A percentile compares a stretch with the other conserved stretches of the same genome.
phyloP scores from a whole-genome alignment of 2,329 filamentous ascomycete genomes.

The Arthrobotrys megalospora region DNA sequence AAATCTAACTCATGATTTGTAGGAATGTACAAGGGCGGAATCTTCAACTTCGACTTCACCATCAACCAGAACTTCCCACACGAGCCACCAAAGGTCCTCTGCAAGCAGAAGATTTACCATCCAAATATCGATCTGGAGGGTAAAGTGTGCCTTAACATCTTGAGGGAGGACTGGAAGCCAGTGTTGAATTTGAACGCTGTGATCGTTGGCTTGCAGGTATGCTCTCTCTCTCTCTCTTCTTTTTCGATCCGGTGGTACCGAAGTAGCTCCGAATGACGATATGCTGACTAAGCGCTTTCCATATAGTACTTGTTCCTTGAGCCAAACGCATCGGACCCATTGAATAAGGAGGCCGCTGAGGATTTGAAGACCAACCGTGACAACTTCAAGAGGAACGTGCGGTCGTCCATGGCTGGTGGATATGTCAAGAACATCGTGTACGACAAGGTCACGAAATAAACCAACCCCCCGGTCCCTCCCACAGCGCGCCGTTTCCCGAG shows the following conservation, averaged over 20 bases:
- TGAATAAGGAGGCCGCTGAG: constrained; percentile 98
- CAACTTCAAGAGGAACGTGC: constrained; percentile 91
- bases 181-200: constrained; percentile 97
- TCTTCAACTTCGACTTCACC: constrained; percentile 89
- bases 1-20: not conserved
- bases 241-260: not conserved
- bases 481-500: not conserved
- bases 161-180: constrained; percentile 98
- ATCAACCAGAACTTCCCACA: constrained; percentile 97
- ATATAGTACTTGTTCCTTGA: constrained; percentile 93
- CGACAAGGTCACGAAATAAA: constrained; percentile 81
- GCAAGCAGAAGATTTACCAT: constrained; percentile 98
- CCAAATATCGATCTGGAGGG: constrained; percentile 98
- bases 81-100: constrained; percentile 97
- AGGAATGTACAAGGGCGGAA: constrained; percentile 87
- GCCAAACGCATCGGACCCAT: constrained; percentile 94
- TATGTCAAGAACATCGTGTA: constrained; percentile 80
- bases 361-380: constrained; percentile 89
- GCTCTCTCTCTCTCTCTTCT: constrained; percentile 7
- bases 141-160: constrained; percentile 97
- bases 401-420: constrained; percentile 85
- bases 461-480: not conserved
- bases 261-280: not conserved
- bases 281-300: constrained; percentile 37
- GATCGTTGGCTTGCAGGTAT: constrained; percentile 89